Evolutionary conservation across 352 stramenopile genomes (phyloP).

Genomic region (Phytophthora macrochlamydospora): DNA sequence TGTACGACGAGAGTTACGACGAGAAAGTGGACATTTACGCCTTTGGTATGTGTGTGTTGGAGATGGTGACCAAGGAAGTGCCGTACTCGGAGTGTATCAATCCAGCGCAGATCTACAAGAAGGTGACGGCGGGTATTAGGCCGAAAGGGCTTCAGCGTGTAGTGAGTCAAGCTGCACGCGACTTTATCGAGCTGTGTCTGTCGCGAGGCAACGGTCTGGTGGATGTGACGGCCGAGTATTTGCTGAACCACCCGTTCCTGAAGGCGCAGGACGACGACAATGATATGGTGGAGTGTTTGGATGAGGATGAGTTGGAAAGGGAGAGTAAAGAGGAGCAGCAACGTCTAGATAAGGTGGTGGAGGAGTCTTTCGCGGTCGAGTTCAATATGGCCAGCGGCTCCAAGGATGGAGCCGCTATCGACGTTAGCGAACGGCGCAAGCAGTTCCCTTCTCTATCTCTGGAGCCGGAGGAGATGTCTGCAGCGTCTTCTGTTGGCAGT

Average conservation of each 20-base stretch:
- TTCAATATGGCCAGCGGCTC: conserved; percentile 82
- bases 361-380: conserved; percentile 68
- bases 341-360: conserved; percentile 53
- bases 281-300: conserved; percentile 75
- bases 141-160: conserved; percentile 76
- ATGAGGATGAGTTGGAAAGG: conserved; percentile 69
- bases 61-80: conserved; percentile 99
- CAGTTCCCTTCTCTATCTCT: conserved; percentile 61
- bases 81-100: conserved; percentile 97
- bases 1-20: conserved; percentile 98
- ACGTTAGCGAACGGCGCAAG: conserved; percentile 48
- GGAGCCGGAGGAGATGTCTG: conserved; percentile 56
- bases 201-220: conserved; percentile 80
- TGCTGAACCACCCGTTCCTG: conserved; percentile 77
- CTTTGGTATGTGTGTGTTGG: conserved; percentile 99
- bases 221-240: conserved; percentile 83
- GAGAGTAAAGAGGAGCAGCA: conserved; percentile 58
- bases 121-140: conserved; percentile 86
- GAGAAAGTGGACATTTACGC: conserved; percentile 98
- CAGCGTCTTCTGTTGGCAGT: conserved; percentile 29
- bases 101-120: conserved; percentile 92
- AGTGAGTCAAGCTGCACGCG: conserved; percentile 68
- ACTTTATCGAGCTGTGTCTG: conserved; percentile 88
- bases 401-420: conserved; percentile 37
- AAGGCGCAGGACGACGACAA: conserved; percentile 81